Evolutionary conservation across 2,329 filamentous ascomycete species (phyloP).

Genomic region (Colletotrichum tropicicola): DNA sequence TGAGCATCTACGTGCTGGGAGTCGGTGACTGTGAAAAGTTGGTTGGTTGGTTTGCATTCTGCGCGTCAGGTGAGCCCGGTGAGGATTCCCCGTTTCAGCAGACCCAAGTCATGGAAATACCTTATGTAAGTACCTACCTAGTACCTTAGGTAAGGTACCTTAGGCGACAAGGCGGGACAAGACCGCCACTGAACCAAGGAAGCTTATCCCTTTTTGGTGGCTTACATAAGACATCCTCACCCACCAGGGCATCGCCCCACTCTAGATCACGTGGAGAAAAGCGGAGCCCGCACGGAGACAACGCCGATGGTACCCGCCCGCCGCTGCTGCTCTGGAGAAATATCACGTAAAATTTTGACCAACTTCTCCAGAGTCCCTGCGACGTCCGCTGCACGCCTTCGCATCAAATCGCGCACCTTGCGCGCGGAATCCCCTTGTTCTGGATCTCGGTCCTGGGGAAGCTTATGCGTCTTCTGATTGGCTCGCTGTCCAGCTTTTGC

Average conservation of each 20-base stretch:
- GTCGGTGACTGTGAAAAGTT: not conserved
- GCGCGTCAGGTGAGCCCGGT: too few relatives aligned
- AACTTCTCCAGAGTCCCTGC: constrained; percentile 24
- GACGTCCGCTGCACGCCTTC: not conserved
- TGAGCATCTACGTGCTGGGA: not conserved
- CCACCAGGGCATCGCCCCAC: not conserved
- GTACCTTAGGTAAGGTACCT: too few relatives aligned
- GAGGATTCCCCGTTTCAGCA: too few relatives aligned
- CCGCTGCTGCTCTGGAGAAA: not conserved
- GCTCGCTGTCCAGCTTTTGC: not conserved
- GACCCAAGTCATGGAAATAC: too few relatives aligned
- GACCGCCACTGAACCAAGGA: not conserved
- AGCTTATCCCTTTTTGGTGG: not conserved
- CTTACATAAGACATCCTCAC: not conserved
- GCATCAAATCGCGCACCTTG: constrained; percentile 15
- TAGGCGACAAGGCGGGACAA: not conserved
- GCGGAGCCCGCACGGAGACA: not conserved
- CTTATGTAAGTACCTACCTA: too few relatives aligned
- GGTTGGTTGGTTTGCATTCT: not conserved
- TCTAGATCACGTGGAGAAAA: constrained; percentile 10
- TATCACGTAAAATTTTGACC: constrained; percentile 25
- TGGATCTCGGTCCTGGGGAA: constrained; percentile 18
- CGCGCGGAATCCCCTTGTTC: not conserved
- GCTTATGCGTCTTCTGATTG: constrained; percentile 1
- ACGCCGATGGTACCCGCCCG: constrained; percentile 16